Evolutionary conservation across 2,329 filamentous ascomycete species (phyloP).

Genomic region (Cadophora sp.): DNA sequence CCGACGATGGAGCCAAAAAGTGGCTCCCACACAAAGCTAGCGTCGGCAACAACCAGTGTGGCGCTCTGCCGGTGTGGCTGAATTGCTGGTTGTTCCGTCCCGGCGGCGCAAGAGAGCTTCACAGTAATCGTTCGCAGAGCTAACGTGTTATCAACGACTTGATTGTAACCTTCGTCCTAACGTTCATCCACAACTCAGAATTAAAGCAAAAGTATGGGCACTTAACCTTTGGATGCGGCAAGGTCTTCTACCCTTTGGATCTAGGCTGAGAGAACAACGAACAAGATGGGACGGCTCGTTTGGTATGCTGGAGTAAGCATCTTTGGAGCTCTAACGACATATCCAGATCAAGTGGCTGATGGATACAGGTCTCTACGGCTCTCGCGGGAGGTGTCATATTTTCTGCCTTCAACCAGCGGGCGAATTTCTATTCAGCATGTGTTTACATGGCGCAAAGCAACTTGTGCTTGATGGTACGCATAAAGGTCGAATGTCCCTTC

Average conservation of each 20-base stretch:
- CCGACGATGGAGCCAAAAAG: not conserved
- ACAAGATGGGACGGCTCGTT: slow-evolving; percentile 48
- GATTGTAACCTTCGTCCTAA: slow-evolving; percentile 9
- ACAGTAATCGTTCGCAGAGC: not conserved
- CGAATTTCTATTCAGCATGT: slow-evolving; percentile 98
- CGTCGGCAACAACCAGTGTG: not conserved
- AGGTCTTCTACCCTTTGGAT: slow-evolving; percentile 27
- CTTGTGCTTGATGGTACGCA: slow-evolving; percentile 83
- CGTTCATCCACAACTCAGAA: not conserved
- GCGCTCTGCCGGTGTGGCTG: slow-evolving; percentile 14
- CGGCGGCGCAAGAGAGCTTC: slow-evolving; percentile 1
- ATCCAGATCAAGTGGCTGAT: slow-evolving; percentile 20
- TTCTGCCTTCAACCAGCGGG: slow-evolving; percentile 90
- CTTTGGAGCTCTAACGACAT: slow-evolving; percentile 8
- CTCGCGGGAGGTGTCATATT: slow-evolving; percentile 84
- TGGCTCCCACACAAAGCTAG: not conserved
- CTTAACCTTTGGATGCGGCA: slow-evolving; percentile 25
- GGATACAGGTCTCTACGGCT: slow-evolving; percentile 73
- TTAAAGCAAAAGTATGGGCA: slow-evolving; percentile 33
- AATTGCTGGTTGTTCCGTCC: not conserved
- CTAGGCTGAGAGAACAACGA: slow-evolving; percentile 20
- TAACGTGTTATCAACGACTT: slow-evolving; percentile 19
- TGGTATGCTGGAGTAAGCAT: slow-evolving; percentile 57
- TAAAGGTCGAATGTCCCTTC: not conserved
- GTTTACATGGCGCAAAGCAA: slow-evolving; percentile 97